Base-by-base conservation (phyloP, 129 eudicot species). In the sunflower (Helianthus annuus) region DNA sequence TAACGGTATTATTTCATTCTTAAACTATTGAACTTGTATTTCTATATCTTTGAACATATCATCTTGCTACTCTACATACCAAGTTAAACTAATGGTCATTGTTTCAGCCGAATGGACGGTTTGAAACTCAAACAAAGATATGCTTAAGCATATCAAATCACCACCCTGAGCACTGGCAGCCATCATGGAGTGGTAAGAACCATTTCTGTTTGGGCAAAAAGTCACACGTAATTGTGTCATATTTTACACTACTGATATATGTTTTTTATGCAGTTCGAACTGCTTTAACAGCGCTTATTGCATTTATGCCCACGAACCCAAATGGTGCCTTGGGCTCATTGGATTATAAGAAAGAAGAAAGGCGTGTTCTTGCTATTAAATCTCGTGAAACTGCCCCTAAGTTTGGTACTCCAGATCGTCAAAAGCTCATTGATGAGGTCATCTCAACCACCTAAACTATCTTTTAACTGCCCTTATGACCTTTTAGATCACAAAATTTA, bases 111-210 rank as follows among this genome's bases (percentile, higher is more conserved):
- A 95, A 91, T 80, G 97, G 97, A 17, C 97, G 99, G 40, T 95
- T 95, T 76, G 99, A 95, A 82, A 95, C 99, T 77, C 97, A 95
- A 76, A 95, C 99, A 52, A 95, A 95, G 87, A 95, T 95, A 62
- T 95, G 99, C 83, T 81, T 95, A 73, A 95, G 99, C 87, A 95
- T 95, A 79, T 95, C 99, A 46, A 95, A 95, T 80, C 96, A 95
- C 82, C 99, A 95, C 72, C 99, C 99, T 57, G 97, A 95, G 87
- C 99, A 95, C 82, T 95, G 99, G 99, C 99, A 95, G 79, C 99
- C 99, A 64, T 95, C 99, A 40, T 95, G 99, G 99, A 90, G 99
- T 78, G 98, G 96, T 93, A 87, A 82, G 5, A 14, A 29, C 46
- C 48, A 1, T 36, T 39, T 6, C 19, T 68, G 1, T 29, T 74